Evolutionary conservation across 371 early-diverging fungal genomes (phyloP).

Genomic region (Zychaea mexicana): DNA sequence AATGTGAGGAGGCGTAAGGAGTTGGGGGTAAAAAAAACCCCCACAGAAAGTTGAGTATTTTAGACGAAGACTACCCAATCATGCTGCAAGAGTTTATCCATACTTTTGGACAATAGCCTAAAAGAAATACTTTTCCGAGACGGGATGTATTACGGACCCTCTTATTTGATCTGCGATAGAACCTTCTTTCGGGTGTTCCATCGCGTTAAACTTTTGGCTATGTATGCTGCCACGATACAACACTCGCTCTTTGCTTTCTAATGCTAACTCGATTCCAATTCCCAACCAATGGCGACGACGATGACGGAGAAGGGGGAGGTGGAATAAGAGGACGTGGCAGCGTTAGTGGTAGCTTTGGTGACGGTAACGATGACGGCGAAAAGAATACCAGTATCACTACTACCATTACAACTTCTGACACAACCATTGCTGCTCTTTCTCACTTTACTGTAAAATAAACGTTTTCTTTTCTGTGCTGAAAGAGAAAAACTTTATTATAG

Average conservation of each 20-base stretch:
- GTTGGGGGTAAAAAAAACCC: too few species aligned
- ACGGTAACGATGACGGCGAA: not conserved
- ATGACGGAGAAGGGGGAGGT: not conserved
- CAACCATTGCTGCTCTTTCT: not conserved
- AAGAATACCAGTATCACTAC: not conserved
- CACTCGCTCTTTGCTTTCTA: not conserved
- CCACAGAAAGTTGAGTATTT: too few species aligned
- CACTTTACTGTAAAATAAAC: not conserved
- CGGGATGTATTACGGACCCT: too few species aligned
- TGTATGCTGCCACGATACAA: not conserved
- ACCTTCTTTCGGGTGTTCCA: not conserved
- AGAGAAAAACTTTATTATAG: not conserved
- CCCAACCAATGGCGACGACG: not conserved
- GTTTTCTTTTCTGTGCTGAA: not conserved
- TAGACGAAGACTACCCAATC: too few species aligned
- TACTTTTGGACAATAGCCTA: too few species aligned
- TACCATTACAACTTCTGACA: not conserved
- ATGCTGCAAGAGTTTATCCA: too few species aligned
- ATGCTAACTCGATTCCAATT: slow-evolving; percentile 2
- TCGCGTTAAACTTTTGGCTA: not conserved
- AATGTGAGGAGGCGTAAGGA: too few species aligned
- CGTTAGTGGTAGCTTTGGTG: too few species aligned
- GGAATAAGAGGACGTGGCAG: too few species aligned
- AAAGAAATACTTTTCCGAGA: too few species aligned
- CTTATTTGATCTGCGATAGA: too few species aligned